Conservation (phyloP, 306 rosid genomes). For the Sicyos baderoa region DNA sequence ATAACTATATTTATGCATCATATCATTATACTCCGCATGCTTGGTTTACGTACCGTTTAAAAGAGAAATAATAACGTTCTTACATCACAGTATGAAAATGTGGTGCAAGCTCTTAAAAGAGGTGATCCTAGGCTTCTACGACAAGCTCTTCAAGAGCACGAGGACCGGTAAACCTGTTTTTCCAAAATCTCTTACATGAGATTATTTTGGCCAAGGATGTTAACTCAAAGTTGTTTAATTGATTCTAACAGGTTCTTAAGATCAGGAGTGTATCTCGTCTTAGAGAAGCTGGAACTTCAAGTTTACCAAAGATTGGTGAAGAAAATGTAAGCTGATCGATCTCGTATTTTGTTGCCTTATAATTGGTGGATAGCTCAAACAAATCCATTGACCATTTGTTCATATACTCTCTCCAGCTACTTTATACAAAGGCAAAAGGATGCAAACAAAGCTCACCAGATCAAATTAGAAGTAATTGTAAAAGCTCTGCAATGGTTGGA, state of each 20-base stretch:
- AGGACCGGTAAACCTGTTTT: slow-evolving; percentile 47
- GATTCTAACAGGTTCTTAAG: slow-evolving; percentile 63
- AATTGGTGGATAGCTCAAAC: background rate
- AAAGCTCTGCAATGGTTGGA: slow-evolving; percentile 90
- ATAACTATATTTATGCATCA: background rate
- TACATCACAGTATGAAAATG: slow-evolving; percentile 56
- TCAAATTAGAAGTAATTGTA: slow-evolving; percentile 83
- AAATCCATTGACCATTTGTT: background rate
- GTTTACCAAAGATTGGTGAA: slow-evolving; percentile 87
- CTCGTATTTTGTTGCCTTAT: background rate
- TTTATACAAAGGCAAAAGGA: slow-evolving; percentile 86
- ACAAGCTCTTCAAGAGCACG: slow-evolving; percentile 71
- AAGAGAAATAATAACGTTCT: background rate
- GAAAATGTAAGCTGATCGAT: slow-evolving; percentile 57
- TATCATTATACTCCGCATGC: background rate
- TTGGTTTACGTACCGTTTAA: background rate
- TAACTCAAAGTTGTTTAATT: slow-evolving; percentile 15
- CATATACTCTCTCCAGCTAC: slow-evolving; percentile 38
- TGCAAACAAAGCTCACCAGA: slow-evolving; percentile 84
- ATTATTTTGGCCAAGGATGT: slow-evolving; percentile 5
- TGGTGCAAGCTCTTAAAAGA: slow-evolving; percentile 68
- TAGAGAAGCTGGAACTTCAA: slow-evolving; percentile 95
- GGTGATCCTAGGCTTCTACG: slow-evolving; percentile 94
- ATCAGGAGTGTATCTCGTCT: slow-evolving; percentile 94
- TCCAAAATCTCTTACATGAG: background rate